Evolutionary conservation across 2,329 filamentous ascomycete genomes (phyloP).

Genomic region (Akanthomyces uredinophilus): DNA sequence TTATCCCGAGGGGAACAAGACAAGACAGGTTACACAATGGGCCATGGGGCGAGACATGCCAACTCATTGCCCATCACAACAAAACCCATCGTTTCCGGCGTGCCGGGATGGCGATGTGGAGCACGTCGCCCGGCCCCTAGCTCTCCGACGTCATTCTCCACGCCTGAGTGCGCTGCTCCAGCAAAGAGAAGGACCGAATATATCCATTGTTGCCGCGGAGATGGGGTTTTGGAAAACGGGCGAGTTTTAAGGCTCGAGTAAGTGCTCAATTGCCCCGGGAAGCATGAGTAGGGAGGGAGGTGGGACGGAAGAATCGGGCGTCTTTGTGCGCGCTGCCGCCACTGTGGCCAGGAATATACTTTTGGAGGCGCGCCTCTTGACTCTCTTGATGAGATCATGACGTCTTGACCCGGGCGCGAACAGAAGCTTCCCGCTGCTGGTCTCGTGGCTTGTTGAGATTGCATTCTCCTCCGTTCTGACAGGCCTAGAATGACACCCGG

Average conservation of each 20-base stretch:
- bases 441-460: conserved; percentile 1
- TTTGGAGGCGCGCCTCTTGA: background rate
- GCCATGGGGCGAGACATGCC: background rate
- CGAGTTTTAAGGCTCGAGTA: background rate
- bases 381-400: conserved; percentile 2
- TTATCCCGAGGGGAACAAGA: too few species aligned
- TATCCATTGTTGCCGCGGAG: background rate
- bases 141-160: background rate
- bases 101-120: too few species aligned
- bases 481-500: background rate
- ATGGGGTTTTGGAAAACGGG: background rate
- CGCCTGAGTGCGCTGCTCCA: background rate
- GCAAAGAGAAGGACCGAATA: conserved; percentile 4
- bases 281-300: background rate
- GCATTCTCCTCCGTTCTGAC: background rate
- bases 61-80: too few species aligned
- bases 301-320: too few species aligned
- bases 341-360: background rate
- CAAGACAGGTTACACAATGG: background rate
- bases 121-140: background rate
- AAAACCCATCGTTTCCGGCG: too few species aligned
- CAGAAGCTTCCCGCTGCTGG: background rate
- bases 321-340: too few species aligned
- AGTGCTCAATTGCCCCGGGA: background rate
- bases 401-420: background rate